phyloP scores from a whole-genome alignment of 768 basidiomycete species.

The Pleurotus tuoliensis region DNA sequence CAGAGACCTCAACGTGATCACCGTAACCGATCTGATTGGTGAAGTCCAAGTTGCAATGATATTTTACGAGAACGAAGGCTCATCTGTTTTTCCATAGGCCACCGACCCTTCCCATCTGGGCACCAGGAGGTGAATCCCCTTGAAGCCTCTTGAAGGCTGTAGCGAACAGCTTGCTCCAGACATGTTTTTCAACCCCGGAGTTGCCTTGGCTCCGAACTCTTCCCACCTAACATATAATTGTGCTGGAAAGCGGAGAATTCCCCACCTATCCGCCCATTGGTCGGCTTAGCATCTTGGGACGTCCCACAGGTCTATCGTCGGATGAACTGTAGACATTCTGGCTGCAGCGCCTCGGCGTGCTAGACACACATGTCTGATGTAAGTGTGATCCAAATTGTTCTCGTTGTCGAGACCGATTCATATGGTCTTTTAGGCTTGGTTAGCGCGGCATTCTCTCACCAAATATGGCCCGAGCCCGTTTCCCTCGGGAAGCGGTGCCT shows the following conservation, averaged over 20 bases:
- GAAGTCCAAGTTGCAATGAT: neutral
- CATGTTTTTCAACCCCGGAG: neutral
- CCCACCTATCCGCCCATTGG: neutral
- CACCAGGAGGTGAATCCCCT: too few relatives aligned
- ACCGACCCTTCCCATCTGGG: neutral
- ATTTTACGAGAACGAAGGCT: neutral
- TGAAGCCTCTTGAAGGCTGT: neutral
- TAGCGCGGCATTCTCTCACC: conserved; percentile 7
- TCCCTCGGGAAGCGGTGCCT: neutral
- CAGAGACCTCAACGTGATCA: neutral
- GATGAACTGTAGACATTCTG: neutral
- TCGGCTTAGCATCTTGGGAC: neutral
- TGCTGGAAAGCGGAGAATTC: neutral
- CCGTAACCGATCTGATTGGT: neutral
- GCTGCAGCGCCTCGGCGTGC: neutral
- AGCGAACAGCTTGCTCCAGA: neutral
- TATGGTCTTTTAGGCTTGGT: neutral
- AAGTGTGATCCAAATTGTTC: neutral
- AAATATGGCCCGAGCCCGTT: neutral
- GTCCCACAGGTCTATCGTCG: neutral
- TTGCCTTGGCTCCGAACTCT: neutral
- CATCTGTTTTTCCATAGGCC: neutral
- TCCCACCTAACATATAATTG: neutral
- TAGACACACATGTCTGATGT: neutral
- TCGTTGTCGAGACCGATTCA: neutral